These are phyloP conservation scores for Pulicaria dysenterica DNA, from an alignment of 129 eudicot species.

Conservation along the genomic window DNA sequence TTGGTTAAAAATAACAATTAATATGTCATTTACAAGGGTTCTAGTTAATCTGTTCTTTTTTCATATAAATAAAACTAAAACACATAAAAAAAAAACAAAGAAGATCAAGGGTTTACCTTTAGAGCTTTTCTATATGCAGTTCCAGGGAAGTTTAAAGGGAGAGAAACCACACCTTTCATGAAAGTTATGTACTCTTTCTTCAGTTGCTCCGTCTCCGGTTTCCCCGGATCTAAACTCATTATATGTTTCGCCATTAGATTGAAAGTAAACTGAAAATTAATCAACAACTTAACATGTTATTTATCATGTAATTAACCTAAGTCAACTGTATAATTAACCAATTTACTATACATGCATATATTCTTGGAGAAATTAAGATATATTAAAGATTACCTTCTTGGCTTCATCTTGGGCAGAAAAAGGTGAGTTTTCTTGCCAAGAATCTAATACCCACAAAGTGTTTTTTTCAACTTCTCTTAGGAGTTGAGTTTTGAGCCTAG, in stretches of 20 bases:
- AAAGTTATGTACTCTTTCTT: slow-evolving; percentile 91
- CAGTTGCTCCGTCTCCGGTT: slow-evolving; percentile 73
- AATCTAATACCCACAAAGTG: slow-evolving; percentile 67
- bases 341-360: too few species aligned
- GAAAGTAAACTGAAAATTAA: slow-evolving; percentile 73
- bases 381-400: slow-evolving; percentile 55
- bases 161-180: slow-evolving; percentile 97
- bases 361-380: not conserved
- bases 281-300: too few species aligned
- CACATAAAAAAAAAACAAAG: not conserved
- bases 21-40: not conserved
- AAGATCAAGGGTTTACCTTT: slow-evolving; percentile 44
- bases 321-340: too few species aligned
- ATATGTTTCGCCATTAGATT: slow-evolving; percentile 96
- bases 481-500: slow-evolving; percentile 74
- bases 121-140: slow-evolving; percentile 88
- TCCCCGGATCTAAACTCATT: slow-evolving; percentile 97
- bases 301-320: not conserved
- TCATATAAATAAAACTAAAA: not conserved
- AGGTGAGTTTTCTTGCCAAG: slow-evolving; percentile 64
- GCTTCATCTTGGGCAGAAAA: slow-evolving; percentile 97
- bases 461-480: slow-evolving; percentile 76
- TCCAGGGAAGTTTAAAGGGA: slow-evolving; percentile 93
- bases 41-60: not conserved
- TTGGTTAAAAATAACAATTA: not conserved